Evolutionary conservation across 2,329 filamentous ascomycete species (phyloP), one percentile per base, ranked within the genome.

Genomic region (Pseudocercospora fuligena): DNA sequence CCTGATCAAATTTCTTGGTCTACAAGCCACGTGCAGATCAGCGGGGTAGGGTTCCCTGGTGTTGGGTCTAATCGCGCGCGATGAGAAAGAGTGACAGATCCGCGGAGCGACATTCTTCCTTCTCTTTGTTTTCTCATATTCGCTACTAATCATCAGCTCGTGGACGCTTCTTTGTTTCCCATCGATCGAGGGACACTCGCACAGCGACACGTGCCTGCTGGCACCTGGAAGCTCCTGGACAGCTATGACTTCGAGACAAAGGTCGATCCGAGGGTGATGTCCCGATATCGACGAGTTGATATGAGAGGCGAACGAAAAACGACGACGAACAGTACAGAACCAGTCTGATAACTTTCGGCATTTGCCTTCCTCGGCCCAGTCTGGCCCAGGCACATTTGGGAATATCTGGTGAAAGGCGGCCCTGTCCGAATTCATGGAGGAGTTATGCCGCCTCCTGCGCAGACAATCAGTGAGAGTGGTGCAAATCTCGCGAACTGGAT

Each of bases 401-500:
- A 14, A 40, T 6, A 40, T 40, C 36, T n/a, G 36, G 12, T 40
- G 36, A n/a, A 40, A 40, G 36, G 14, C 36, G 23, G 47, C 3
- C 12, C 9, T 7, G 19, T 51, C 6, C 8, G 4, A 6, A 51
- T 21, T 33, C 53, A 57, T 57, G 27, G 53, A 14, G 27, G 53
- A 14, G 25, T n/a, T 2, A 57, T 57, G 53, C 14, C 53, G n/a
- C 53, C 53, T 23, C 56, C 56, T 19, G 31, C 31, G 5, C 31
- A 27, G 31, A 21, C 56, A 11, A 60, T 65, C 27, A 51, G 62
- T 9, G 29, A 60, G 40, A 16, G 27, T 43, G 56, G 60, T 21
- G 66, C 66, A 40, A 60, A 29, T 5, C 56, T 69, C n/a, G 67
- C 62, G n/a, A 65, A 59, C 56, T 69, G 65, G 67, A 67, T 65